Percentiles rank a stretch among this genome's conserved stretches.
Conservation (phyloP, 169 alveolate species). For the Babesia ovis region DNA sequence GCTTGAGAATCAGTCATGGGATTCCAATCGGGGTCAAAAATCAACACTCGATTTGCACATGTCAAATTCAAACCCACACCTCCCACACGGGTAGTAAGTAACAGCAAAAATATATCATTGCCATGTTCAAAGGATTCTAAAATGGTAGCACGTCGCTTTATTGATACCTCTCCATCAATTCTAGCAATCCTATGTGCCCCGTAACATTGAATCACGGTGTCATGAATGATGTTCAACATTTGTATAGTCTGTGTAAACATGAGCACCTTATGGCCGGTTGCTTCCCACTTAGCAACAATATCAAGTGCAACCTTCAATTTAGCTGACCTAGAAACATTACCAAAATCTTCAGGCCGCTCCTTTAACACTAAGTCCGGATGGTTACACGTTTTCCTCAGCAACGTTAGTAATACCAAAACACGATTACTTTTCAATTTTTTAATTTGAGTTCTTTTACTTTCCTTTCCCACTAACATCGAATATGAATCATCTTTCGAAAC, state of each 20-base stretch:
- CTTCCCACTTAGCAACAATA: slow-evolving; percentile 72
- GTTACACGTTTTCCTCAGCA: slow-evolving; percentile 96
- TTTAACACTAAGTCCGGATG: slow-evolving; percentile 90
- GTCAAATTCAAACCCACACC: slow-evolving; percentile 96
- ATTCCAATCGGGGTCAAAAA: slow-evolving; percentile 97
- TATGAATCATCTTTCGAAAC: not conserved
- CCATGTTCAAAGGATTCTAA: slow-evolving; percentile 85
- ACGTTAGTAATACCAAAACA: slow-evolving; percentile 92
- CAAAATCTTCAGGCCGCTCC: slow-evolving; percentile 76
- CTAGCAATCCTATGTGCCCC: slow-evolving; percentile 81
- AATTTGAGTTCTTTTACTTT: not conserved
- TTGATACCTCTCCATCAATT: slow-evolving; percentile 93
- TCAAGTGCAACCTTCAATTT: slow-evolving; percentile 88
- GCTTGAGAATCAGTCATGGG: slow-evolving; percentile 97
- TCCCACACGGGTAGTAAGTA: slow-evolving; percentile 95
- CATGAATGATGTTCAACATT: slow-evolving; percentile 89
- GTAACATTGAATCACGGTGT: slow-evolving; percentile 71
- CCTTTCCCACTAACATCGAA: not conserved
- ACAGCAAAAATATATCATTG: slow-evolving; percentile 85
- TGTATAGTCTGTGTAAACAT: slow-evolving; percentile 91
- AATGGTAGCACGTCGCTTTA: slow-evolving; percentile 88
- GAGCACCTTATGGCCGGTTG: slow-evolving; percentile 81
- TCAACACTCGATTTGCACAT: slow-evolving; percentile 92
- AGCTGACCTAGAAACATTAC: slow-evolving; percentile 83
- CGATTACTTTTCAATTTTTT: slow-evolving; percentile 67